phyloP scores from a whole-genome alignment of 495 filamentous ascomycete genomes.

The Pseudoneurospora amorphoporcata region DNA sequence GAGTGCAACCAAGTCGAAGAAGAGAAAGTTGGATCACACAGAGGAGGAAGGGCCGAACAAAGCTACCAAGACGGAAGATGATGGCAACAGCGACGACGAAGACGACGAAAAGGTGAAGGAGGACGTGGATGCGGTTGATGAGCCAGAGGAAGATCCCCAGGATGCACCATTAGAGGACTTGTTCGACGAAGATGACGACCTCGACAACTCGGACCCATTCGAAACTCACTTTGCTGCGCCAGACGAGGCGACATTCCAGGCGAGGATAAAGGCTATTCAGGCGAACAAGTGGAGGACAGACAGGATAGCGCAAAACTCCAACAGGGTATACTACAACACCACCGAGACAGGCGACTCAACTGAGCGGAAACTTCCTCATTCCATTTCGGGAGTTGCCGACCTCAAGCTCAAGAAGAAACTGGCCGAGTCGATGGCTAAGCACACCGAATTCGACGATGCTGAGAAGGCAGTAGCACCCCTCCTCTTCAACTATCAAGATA shows the following conservation, averaged over 20 bases:
- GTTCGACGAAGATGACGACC: slow-evolving; percentile 39
- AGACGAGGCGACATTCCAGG: slow-evolving; percentile 44
- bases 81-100: slow-evolving; percentile 5
- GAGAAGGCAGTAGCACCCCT: slow-evolving; percentile 46
- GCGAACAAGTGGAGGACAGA: slow-evolving; percentile 50
- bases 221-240: slow-evolving; percentile 63
- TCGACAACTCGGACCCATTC: slow-evolving; percentile 60
- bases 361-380: slow-evolving; percentile 10
- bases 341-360: slow-evolving; percentile 20
- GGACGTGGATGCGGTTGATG: slow-evolving; percentile 17
- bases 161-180: slow-evolving; percentile 24
- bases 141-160: slow-evolving; percentile 35
- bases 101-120: slow-evolving; percentile 13
- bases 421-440: slow-evolving; percentile 20
- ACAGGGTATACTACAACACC: slow-evolving; percentile 26
- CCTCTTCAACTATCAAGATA: slow-evolving; percentile 70
- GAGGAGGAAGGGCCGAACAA: slow-evolving; percentile 2
- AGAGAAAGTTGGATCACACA: slow-evolving; percentile 50
- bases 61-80: slow-evolving; percentile 3
- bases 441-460: slow-evolving; percentile 34
- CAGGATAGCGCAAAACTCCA: slow-evolving; percentile 32
- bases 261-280: slow-evolving; percentile 41
- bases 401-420: slow-evolving; percentile 54
- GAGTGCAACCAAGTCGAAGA: slow-evolving; percentile 50
- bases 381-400: slow-evolving; percentile 29